Evolutionary conservation across 176 grass and related monocot genomes (phyloP).

Genomic region (Oryza meyeriana): DNA sequence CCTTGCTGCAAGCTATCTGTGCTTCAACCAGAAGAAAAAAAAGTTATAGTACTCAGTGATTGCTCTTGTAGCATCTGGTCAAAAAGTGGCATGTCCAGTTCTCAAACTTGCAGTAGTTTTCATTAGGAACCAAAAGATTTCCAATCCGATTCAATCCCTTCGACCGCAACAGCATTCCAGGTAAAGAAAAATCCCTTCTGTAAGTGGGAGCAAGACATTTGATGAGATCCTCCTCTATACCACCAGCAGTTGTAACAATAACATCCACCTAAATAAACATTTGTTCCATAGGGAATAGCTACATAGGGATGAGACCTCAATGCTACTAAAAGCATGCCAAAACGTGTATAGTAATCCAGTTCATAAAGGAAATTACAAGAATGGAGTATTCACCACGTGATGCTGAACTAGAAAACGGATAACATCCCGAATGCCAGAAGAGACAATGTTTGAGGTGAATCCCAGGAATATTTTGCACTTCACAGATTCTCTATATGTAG

Average conservation of each 20-base stretch:
- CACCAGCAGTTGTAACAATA: conserved; percentile 89
- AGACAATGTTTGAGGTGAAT: conserved; percentile 96
- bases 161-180: conserved; percentile 68
- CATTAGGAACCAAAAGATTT: conserved; percentile 94
- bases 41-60: conserved; percentile 46
- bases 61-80: conserved; percentile 87
- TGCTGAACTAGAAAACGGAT: conserved; percentile 81
- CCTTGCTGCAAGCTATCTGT: not conserved
- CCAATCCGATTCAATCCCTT: conserved; percentile 96
- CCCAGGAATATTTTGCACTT: conserved; percentile 97
- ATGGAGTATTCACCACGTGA: conserved; percentile 70
- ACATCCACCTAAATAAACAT: conserved; percentile 74
- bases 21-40: not conserved
- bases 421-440: conserved; percentile 82
- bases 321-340: not conserved
- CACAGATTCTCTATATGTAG: conserved; percentile 69
- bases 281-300: not conserved
- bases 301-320: not conserved
- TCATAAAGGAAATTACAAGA: not conserved
- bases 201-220: conserved; percentile 90
- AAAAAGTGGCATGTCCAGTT: conserved; percentile 88
- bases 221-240: conserved; percentile 96
- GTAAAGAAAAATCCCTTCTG: conserved; percentile 84
- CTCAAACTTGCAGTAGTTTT: conserved; percentile 99
- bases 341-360: not conserved